These are phyloP conservation scores for Strobilomyces dryophilus DNA, from an alignment of 768 basidiomycete genomes.

Conservation along the genomic window DNA sequence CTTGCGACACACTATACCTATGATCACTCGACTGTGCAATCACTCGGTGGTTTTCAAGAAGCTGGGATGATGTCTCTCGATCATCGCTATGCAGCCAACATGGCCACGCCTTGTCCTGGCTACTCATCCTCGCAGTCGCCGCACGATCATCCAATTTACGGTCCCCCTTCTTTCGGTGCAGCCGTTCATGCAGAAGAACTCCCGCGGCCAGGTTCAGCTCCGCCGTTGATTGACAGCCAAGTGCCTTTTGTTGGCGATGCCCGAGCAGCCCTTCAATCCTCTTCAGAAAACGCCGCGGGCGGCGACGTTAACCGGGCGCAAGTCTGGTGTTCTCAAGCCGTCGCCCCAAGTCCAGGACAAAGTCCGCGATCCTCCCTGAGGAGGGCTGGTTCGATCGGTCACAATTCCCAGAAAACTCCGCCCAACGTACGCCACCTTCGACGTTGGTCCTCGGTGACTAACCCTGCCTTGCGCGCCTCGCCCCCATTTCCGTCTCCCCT, in stretches of 20 bases:
- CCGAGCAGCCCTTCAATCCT: constrained; percentile 19
- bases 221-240: constrained; percentile 27
- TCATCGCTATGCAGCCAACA: constrained; percentile 19
- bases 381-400: constrained; percentile 31
- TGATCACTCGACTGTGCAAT: constrained; percentile 19
- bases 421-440: constrained; percentile 26
- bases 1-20: constrained; percentile 6
- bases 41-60: constrained; percentile 16
- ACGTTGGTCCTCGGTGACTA: constrained; percentile 30
- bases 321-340: constrained; percentile 19
- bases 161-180: constrained; percentile 25
- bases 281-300: constrained; percentile 10
- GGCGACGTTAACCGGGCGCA: constrained; percentile 18
- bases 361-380: constrained; percentile 32
- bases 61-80: constrained; percentile 19
- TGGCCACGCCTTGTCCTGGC: constrained; percentile 29
- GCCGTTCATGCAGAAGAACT: constrained; percentile 20
- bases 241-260: constrained; percentile 27
- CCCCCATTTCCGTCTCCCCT: constrained; percentile 15
- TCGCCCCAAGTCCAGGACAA: constrained; percentile 17
- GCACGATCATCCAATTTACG: constrained; percentile 26
- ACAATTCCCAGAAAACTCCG: constrained; percentile 28
- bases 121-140: constrained; percentile 29
- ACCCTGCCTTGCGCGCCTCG: constrained; percentile 23
- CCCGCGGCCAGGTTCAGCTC: constrained; percentile 27